Conservation (phyloP, 2,329 filamentous ascomycete genomes). For the Clarireedia homoeocarpa region DNA sequence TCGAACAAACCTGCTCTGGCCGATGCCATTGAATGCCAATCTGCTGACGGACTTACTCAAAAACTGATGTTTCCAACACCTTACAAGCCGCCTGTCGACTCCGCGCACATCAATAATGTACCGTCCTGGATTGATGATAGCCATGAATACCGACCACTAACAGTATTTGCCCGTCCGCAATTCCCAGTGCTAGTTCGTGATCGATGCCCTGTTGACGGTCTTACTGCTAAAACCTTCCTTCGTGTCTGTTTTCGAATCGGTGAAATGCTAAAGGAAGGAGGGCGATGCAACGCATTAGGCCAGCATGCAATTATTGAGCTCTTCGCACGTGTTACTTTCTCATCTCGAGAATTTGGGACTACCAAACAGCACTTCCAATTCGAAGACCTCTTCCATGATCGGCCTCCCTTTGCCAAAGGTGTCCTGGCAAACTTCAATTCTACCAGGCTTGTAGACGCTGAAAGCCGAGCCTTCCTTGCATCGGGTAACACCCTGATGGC, state of each 20-base stretch:
- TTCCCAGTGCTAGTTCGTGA: conserved; percentile 44
- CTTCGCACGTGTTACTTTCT: conserved; percentile 52
- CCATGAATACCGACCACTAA: conserved; percentile 25
- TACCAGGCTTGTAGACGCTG: conserved; percentile 37
- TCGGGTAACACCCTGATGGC: conserved; percentile 32
- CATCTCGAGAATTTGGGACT: conserved; percentile 42
- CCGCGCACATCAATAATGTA: neutral
- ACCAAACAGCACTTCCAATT: conserved; percentile 57
- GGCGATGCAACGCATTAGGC: conserved; percentile 35
- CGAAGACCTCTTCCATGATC: conserved; percentile 51
- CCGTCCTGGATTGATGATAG: conserved; percentile 17
- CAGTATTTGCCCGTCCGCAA: conserved; percentile 41
- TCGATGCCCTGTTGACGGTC: conserved; percentile 45
- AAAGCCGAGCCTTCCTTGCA: conserved; percentile 36
- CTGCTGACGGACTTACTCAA: too few species aligned
- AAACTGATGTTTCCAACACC: neutral
- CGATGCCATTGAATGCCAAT: neutral
- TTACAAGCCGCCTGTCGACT: neutral
- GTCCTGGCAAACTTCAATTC: conserved; percentile 40
- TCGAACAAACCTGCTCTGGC: neutral
- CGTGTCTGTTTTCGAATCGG: conserved; percentile 57
- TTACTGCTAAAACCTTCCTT: conserved; percentile 39
- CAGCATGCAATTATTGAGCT: conserved; percentile 53
- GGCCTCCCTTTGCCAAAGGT: conserved; percentile 44
- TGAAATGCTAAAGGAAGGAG: conserved; percentile 46